Conservation (phyloP, 2,329 filamentous ascomycete genomes). For the Colletotrichum incanum region DNA sequence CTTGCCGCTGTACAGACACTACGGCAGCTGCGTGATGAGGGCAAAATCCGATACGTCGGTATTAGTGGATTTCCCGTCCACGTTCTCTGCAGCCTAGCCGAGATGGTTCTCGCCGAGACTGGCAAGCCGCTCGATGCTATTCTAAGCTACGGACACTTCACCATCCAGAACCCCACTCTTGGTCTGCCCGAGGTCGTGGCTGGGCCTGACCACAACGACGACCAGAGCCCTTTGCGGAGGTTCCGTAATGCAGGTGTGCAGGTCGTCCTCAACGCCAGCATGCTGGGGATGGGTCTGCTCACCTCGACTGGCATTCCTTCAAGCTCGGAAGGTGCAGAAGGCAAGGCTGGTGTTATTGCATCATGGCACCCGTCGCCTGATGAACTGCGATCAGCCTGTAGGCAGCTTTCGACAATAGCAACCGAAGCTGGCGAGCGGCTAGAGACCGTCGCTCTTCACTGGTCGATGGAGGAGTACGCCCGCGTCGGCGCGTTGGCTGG, state of each 20-base stretch:
- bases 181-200: slow-evolving; percentile 88
- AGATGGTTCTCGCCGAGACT: slow-evolving; percentile 30
- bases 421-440: slow-evolving; percentile 78
- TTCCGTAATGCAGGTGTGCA: slow-evolving; percentile 81
- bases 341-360: slow-evolving; percentile 81
- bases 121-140: slow-evolving; percentile 34
- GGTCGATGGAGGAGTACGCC: slow-evolving; percentile 78
- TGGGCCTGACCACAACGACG: slow-evolving; percentile 90
- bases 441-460: slow-evolving; percentile 88
- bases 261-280: slow-evolving; percentile 89
- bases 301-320: slow-evolving; percentile 77
- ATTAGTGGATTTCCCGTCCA: slow-evolving; percentile 92
- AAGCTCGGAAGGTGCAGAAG: slow-evolving; percentile 22
- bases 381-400: slow-evolving; percentile 77
- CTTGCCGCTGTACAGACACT: slow-evolving; percentile 79
- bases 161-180: slow-evolving; percentile 37
- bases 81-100: slow-evolving; percentile 81
- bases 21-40: slow-evolving; percentile 81
- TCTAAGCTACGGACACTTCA: slow-evolving; percentile 40
- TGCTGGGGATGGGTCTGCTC: slow-evolving; percentile 91
- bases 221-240: slow-evolving; percentile 82
- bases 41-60: slow-evolving; percentile 84
- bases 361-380: slow-evolving; percentile 89
- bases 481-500: slow-evolving; percentile 63
- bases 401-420: slow-evolving; percentile 75